Base-by-base conservation (phyloP, 1,284 basidiomycete genomes). In the Entoloma clypeatum region DNA sequence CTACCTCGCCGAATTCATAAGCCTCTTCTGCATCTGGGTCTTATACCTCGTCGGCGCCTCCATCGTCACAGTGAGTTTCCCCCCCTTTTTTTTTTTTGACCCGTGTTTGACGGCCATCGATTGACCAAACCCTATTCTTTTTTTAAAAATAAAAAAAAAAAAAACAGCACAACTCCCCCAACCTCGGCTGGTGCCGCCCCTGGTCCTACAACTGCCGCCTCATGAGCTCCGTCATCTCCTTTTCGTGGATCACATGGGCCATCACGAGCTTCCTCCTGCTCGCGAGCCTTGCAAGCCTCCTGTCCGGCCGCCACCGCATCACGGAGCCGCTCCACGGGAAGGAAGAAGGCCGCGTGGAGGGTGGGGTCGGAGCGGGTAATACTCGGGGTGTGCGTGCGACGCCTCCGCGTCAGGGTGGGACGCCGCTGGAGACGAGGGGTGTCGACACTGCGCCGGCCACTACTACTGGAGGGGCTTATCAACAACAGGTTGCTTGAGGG, bases 31-130 rank as follows among this genome's bases (percentile, higher is more conserved):
- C 13, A 41, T 68, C 5, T 67, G 61, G 53, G 49, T 66, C 9
- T 56, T 68, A 57, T 65, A 57, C 47, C 56, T 69, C 17, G 58
- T 68, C 19, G 64, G 64, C 7, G 54, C 61, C 2, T 57, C 62
- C 2, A 56, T 67, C n/a, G 53, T 56, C 17, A 62, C 64, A 1
- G 63, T 68, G 50, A 36, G 58, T 48, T 8, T n/a, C 17, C 31
- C 10, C 23, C 17, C 26, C 5, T 14, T 18, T 18, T n/a, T 41
- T 11, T 23, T 13, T 32, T 31, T 13, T 30, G 7, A 21, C 5
- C 18, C 10, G 9, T n/a, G n/a, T n/a, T n/a, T n/a, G n/a, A n/a
- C n/a, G n/a, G n/a, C n/a, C n/a, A n/a, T n/a, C n/a, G n/a, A n/a
- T n/a, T n/a, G n/a, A n/a, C n/a, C n/a, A n/a, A n/a, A n/a, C n/a